Evolutionary conservation across 257 asterid species (phyloP), one percentile per base, ranked within the genome.

Genomic region (Nicotiana tomentosiformis): DNA sequence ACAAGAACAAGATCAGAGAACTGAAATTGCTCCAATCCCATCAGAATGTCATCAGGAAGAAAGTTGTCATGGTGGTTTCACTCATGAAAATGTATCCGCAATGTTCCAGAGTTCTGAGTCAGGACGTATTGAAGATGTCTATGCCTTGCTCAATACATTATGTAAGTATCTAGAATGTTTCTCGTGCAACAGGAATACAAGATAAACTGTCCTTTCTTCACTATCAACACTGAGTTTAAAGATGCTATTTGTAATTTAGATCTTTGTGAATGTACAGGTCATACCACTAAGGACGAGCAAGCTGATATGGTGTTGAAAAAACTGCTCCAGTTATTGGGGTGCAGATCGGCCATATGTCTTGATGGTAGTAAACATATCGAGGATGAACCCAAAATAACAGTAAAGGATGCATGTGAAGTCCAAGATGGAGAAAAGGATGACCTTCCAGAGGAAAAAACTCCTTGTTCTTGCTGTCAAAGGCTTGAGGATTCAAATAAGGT

Each of bases 41-140:
- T 69, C 60, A 57, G 84, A 82, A 82, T 70, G 74, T 82, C 80
- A 69, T 26, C 57, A 17, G 26, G 78, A 70, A 68, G 84, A 49
- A 70, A 46, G 56, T 18, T 58, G 15, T 46, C 46, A n/a, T 8
- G 78, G 46, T 16, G 5, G 4, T 49, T 70, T 67, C 35, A 70
- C 74, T 39, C 61, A 43, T 57, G 17, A 67, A 56, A 51, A 15
- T 70, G 61, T 58, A 18, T 46, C 68, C 10, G 1, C 1, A 7
- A 8, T 33, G 69, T 35, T 33, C 58, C 61, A 53, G 64, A 68
- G 72, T 82, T 35, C 68, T 14, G 53, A 70, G 10, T 30, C 81
- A 23, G 66, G 55, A 68, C 35, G 10, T 26, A 46, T 64, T 60
- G 62, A 32, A 33, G 84, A 51, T 58, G 55, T 55, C 30, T 32